Conservation (phyloP, 2,329 filamentous ascomycete species). For the Phaeoacremonium minimum region DNA sequence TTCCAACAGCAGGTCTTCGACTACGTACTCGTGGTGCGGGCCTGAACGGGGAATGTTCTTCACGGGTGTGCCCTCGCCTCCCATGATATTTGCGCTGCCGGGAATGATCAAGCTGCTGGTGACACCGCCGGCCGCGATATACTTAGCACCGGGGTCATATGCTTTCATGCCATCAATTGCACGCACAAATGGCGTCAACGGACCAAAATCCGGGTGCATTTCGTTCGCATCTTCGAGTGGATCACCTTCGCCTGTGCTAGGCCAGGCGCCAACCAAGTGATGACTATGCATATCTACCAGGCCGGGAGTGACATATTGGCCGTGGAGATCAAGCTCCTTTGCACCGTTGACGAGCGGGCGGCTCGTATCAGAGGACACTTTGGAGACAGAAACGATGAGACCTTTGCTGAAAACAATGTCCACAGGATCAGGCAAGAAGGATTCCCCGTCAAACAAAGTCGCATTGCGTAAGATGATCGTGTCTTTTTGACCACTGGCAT, state of each 20-base stretch:
- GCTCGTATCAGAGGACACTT: slow-evolving; percentile 8
- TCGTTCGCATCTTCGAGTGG: slow-evolving; percentile 31
- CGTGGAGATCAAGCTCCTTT: slow-evolving; percentile 23
- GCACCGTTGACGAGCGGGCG: slow-evolving; percentile 6
- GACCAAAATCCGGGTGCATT: slow-evolving; percentile 20
- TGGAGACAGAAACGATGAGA: slow-evolving; percentile 24
- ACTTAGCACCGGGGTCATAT: slow-evolving; percentile 28
- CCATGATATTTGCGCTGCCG: slow-evolving; percentile 37
- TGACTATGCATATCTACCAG: slow-evolving; percentile 42
- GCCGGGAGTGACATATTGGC: slow-evolving; percentile 36
- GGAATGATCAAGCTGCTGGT: slow-evolving; percentile 40
- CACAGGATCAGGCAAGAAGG: slow-evolving; percentile 21
- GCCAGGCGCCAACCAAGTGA: slow-evolving; percentile 28
- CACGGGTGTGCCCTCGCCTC: slow-evolving; percentile 35
- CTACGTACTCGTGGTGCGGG: slow-evolving; percentile 26
- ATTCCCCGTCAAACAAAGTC: slow-evolving; percentile 37
- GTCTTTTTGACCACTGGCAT: slow-evolving; percentile 27
- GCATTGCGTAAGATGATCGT: slow-evolving; percentile 32
- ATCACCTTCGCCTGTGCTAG: slow-evolving; percentile 13
- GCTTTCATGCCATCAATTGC: slow-evolving; percentile 34
- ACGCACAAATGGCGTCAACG: slow-evolving; percentile 31
- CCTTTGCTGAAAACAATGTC: slow-evolving; percentile 34
- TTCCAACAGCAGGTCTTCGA: slow-evolving; percentile 36
- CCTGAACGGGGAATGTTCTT: slow-evolving; percentile 33
- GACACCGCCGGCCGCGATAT: slow-evolving; percentile 37